These are phyloP conservation scores for Solanum bulbocastanum DNA, from an alignment of 257 asterid genomes.

Conservation along the genomic window DNA sequence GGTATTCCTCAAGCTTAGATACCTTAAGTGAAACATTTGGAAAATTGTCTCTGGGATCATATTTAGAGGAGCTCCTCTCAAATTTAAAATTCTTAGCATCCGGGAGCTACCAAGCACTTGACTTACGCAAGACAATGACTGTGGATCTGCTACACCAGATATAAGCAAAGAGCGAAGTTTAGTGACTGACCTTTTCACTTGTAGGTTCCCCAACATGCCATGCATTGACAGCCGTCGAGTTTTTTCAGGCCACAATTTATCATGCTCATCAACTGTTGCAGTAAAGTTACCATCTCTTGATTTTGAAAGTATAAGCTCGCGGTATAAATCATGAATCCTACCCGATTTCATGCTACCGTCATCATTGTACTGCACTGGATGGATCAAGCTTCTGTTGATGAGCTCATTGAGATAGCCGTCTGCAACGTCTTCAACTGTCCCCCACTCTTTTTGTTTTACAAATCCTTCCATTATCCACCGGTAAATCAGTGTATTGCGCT, in stretches of 20 bases:
- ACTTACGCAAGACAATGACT: constrained; percentile 4
- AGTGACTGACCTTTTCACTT: constrained; percentile 2
- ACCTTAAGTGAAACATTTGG: constrained; percentile 8
- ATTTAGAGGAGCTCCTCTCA: constrained; percentile 13
- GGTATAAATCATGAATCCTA: constrained; percentile 19
- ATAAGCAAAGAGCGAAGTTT: constrained; percentile 16
- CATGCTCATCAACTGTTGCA: constrained; percentile 2
- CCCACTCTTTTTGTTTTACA: constrained; percentile 7
- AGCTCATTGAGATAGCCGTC: constrained; percentile 35
- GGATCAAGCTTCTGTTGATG: constrained; percentile 24
- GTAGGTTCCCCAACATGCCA: not conserved
- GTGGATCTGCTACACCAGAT: constrained; percentile 5
- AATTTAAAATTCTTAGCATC: constrained; percentile 18
- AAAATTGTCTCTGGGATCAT: constrained; percentile 10
- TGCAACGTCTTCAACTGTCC: constrained; percentile 25
- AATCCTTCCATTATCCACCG: constrained; percentile 31
- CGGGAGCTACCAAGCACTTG: constrained; percentile 1
- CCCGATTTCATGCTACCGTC: constrained; percentile 23
- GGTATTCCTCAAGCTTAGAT: constrained; percentile 22
- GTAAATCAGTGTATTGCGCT: constrained; percentile 7
- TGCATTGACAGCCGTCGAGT: constrained; percentile 24
- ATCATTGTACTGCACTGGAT: constrained; percentile 7
- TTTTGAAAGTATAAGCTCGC: constrained; percentile 20
- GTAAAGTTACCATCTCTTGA: constrained; percentile 15
- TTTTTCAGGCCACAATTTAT: constrained; percentile 5